These are phyloP conservation scores for Bipolaris sorokiniana DNA, from an alignment of 2,329 filamentous ascomycete species.

Conservation along the genomic window DNA sequence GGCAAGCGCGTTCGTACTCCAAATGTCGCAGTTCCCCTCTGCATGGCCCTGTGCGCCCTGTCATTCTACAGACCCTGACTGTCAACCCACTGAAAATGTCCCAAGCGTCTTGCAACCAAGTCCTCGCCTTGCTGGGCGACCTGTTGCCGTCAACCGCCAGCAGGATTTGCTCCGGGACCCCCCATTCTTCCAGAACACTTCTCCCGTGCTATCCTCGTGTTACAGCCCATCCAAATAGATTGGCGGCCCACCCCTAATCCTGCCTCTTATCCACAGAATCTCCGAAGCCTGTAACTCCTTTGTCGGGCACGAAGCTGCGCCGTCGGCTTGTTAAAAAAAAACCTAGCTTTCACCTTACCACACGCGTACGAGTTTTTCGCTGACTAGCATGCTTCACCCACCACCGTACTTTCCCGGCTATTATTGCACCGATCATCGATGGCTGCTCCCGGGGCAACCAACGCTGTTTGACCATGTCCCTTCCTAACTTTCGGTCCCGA, in stretches of 20 bases:
- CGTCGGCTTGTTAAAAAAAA: slow-evolving; percentile 5
- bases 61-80: slow-evolving; percentile 17
- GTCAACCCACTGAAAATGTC: slow-evolving; percentile 10
- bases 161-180: slow-evolving; percentile 21
- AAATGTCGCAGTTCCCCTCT: slow-evolving; percentile 19
- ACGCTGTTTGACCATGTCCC: not conserved
- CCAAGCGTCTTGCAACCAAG: slow-evolving; percentile 17
- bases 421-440: not conserved
- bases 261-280: slow-evolving; percentile 15
- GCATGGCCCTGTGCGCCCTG: slow-evolving; percentile 22
- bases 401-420: slow-evolving; percentile 4
- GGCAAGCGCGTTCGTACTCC: not conserved
- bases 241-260: slow-evolving; percentile 33
- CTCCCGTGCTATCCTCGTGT: slow-evolving; percentile 33
- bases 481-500: slow-evolving; percentile 4
- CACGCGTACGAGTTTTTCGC: not conserved
- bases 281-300: slow-evolving; percentile 13
- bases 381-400: slow-evolving; percentile 17
- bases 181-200: slow-evolving; percentile 43
- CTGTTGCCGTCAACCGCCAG: slow-evolving; percentile 19
- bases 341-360: not conserved
- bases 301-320: slow-evolving; percentile 6
- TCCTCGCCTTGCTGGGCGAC: slow-evolving; percentile 23
- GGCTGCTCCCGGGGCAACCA: slow-evolving; percentile 4
- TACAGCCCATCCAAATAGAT: slow-evolving; percentile 40